A percentile compares a stretch with the other conserved stretches of the same genome.
Conservation (phyloP, 163 green algal genomes). For the Scenedesmus sp. region DNA sequence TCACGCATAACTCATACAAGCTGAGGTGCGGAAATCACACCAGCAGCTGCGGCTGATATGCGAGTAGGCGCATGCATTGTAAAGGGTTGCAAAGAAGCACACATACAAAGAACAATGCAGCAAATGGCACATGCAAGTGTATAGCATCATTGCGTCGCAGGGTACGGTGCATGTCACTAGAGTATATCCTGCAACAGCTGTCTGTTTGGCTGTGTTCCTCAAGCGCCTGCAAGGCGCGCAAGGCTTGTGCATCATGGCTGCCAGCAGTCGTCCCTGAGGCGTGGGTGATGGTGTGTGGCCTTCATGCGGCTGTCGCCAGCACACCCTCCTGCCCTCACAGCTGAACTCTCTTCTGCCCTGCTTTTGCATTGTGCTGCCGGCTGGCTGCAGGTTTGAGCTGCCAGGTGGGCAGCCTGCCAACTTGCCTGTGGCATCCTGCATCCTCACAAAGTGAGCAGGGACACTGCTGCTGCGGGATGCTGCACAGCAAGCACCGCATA, state of each 20-base stretch:
- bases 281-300: neutral
- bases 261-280: no score
- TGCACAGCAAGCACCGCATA: neutral
- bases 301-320: neutral
- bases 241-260: neutral
- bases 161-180: no score
- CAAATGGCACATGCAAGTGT: neutral
- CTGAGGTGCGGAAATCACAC: constrained; percentile 13
- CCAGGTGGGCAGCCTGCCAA: constrained; percentile 43
- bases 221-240: neutral
- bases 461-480: neutral
- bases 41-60: neutral
- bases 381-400: constrained; percentile 64
- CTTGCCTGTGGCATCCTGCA: constrained; percentile 61
- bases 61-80: neutral
- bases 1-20: constrained; percentile 47
- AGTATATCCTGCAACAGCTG: neutral
- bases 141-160: no score
- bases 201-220: neutral
- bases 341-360: neutral
- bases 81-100: no score
- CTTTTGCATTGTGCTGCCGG: neutral
- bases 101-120: no score
- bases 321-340: neutral
- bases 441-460: constrained; percentile 61